A percentile compares a stretch with the other conserved stretches of the same genome.
phyloP scores from a whole-genome alignment of 2,329 filamentous ascomycete species.

The Neonectria punicea region DNA sequence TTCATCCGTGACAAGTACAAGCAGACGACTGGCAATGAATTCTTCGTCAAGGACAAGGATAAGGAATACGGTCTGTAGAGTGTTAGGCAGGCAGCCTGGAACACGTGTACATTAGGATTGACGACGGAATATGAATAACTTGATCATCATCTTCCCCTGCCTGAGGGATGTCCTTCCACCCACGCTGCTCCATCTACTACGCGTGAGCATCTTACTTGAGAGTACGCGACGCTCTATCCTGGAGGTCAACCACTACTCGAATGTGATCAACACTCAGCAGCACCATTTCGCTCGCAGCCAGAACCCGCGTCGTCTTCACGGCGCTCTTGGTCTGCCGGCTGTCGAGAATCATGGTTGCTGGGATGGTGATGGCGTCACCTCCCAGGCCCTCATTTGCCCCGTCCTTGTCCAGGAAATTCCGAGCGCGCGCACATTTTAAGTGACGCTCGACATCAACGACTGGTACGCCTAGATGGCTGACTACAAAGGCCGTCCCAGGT shows the following conservation, averaged over 20 bases:
- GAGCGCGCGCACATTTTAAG: slow-evolving; percentile 10
- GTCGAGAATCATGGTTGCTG: slow-evolving; percentile 18
- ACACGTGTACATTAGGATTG: neutral
- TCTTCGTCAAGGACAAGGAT: slow-evolving; percentile 77
- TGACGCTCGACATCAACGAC: neutral
- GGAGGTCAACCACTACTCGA: slow-evolving; percentile 13
- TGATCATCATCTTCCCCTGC: neutral
- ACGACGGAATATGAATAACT: neutral
- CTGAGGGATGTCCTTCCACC: neutral
- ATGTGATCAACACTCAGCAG: slow-evolving; percentile 13
- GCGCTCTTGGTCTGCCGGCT: slow-evolving; percentile 35
- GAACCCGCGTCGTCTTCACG: slow-evolving; percentile 19
- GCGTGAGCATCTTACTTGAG: neutral
- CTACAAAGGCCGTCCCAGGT: slow-evolving; percentile 25
- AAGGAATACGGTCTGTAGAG: slow-evolving; percentile 46
- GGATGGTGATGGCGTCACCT: neutral
- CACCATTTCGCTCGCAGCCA: slow-evolving; percentile 7
- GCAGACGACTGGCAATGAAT: slow-evolving; percentile 71
- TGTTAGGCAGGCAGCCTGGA: neutral
- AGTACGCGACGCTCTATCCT: neutral
- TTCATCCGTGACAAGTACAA: slow-evolving; percentile 79
- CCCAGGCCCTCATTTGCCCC: neutral
- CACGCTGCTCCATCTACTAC: neutral
- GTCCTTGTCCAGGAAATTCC: slow-evolving; percentile 1
- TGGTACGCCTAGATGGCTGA: slow-evolving; percentile 11